Evolutionary conservation across 257 asterid genomes (phyloP).

Genomic region (Lycium ferocissimum): DNA sequence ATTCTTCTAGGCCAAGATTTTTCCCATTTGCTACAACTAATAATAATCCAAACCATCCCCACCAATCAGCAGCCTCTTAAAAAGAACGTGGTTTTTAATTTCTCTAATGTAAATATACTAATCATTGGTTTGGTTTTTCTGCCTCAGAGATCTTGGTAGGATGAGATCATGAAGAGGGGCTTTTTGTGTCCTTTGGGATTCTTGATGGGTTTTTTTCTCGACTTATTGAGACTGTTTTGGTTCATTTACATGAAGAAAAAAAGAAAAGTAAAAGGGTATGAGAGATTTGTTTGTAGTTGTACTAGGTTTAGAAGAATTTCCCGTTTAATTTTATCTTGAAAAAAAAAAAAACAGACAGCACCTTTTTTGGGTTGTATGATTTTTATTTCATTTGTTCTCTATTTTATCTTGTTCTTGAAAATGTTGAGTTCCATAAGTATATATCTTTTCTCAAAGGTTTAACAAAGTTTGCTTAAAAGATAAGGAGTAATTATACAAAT

Average conservation of each 20-base stretch:
- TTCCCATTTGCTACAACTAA: conserved; percentile 55
- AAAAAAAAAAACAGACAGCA: neutral
- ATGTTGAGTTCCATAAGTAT: neutral
- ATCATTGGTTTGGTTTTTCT: conserved; percentile 5
- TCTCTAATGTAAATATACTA: conserved; percentile 21
- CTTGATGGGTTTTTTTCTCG: neutral
- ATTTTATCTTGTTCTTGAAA: neutral
- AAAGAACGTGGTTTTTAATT: neutral
- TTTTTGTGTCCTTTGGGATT: neutral
- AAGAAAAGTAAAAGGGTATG: neutral
- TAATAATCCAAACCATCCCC: conserved; percentile 42
- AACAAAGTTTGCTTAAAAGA: no score
- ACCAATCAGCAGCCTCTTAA: conserved; percentile 63
- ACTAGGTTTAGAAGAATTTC: neutral
- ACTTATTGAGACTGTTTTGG: conserved; percentile 21
- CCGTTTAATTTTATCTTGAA: neutral
- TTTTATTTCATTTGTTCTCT: neutral
- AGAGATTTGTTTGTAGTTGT: conserved; percentile 19
- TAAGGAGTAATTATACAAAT: no score
- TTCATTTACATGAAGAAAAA: conserved; percentile 10
- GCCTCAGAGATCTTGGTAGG: conserved; percentile 41
- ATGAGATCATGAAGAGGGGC: conserved; percentile 47
- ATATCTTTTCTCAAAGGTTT: no score
- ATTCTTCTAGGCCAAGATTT: conserved; percentile 56
- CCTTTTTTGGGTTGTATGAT: neutral